These are phyloP conservation scores for Aphanocladium album DNA, from an alignment of 2,329 filamentous ascomycete genomes.

Conservation along the genomic window DNA sequence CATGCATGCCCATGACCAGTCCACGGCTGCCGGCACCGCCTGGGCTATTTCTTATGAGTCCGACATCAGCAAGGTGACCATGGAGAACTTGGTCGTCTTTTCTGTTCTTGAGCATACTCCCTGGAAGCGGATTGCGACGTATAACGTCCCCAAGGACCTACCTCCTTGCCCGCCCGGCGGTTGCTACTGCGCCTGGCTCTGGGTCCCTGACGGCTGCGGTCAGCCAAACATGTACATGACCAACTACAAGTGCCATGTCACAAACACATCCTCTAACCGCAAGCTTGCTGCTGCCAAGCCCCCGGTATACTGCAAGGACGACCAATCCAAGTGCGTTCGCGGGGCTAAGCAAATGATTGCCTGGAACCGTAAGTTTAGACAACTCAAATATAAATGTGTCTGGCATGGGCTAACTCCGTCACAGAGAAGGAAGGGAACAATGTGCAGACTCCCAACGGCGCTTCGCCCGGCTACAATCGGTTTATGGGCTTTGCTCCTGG, in stretches of 20 bases:
- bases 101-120: conserved; percentile 35
- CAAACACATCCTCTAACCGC: conserved; percentile 31
- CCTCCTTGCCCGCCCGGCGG: conserved; percentile 19
- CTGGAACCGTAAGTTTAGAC: conserved; percentile 30
- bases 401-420: background rate
- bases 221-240: conserved; percentile 36
- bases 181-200: conserved; percentile 24
- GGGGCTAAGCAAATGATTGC: conserved; percentile 46
- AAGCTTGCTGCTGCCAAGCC: conserved; percentile 32
- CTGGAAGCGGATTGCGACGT: conserved; percentile 19
- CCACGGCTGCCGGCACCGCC: conserved; percentile 40
- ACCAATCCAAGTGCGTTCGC: conserved; percentile 33
- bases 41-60: conserved; percentile 47
- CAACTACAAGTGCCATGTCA: conserved; percentile 42
- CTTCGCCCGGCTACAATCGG: background rate
- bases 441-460: background rate
- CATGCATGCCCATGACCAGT: conserved; percentile 41
- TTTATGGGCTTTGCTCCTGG: background rate
- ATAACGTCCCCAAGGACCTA: conserved; percentile 20
- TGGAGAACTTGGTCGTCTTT: conserved; percentile 49
- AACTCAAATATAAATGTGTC: background rate
- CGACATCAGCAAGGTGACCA: conserved; percentile 40
- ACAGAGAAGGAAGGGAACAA: conserved; percentile 1
- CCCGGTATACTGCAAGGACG: conserved; percentile 35
- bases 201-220: conserved; percentile 19